A percentile compares a stretch with the other conserved stretches of the same genome.
Conservation (phyloP, 805 yeast genomes). For the Cephaloascus albidus region DNA sequence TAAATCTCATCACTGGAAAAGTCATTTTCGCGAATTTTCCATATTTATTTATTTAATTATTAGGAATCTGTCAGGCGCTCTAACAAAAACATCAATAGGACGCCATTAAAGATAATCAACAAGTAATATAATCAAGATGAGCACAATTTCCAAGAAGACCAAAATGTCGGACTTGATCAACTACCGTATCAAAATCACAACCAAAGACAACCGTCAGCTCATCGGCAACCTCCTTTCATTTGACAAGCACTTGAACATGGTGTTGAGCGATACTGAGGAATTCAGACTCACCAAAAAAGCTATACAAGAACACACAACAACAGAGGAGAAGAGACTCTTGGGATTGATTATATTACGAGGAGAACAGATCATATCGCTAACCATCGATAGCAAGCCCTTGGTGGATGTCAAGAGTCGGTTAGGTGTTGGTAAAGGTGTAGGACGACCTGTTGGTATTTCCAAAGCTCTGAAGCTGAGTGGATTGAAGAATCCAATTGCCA, state of each 20-base stretch:
- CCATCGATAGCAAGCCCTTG: conserved; percentile 51
- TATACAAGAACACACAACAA: conserved; percentile 19
- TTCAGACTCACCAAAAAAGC: conserved; percentile 64
- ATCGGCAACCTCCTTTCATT: conserved; percentile 80
- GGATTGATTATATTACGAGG: conserved; percentile 86
- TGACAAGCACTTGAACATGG: conserved; percentile 84
- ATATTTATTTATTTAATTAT: too few relatives aligned
- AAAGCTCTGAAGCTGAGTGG: conserved; percentile 4
- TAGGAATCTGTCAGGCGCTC: too few relatives aligned
- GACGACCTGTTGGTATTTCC: conserved; percentile 11
- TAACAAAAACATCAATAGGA: too few relatives aligned
- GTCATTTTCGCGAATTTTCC: too few relatives aligned
- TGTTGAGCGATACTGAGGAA: conserved; percentile 78
- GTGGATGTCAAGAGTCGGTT: conserved; percentile 25
- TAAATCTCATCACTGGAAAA: neutral
- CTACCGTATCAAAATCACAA: conserved; percentile 62
- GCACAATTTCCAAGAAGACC: conserved; percentile 23
- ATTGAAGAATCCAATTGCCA: neutral
- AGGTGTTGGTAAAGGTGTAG: conserved; percentile 12
- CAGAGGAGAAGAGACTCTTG: conserved; percentile 63
- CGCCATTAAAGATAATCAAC: too few relatives aligned
- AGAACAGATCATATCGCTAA: conserved; percentile 68
- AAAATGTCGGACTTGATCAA: conserved; percentile 59
- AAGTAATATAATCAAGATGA: too few relatives aligned
- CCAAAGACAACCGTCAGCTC: conserved; percentile 70